Conservation (phyloP, 2,329 filamentous ascomycete genomes). For the Penicillium sp. region DNA sequence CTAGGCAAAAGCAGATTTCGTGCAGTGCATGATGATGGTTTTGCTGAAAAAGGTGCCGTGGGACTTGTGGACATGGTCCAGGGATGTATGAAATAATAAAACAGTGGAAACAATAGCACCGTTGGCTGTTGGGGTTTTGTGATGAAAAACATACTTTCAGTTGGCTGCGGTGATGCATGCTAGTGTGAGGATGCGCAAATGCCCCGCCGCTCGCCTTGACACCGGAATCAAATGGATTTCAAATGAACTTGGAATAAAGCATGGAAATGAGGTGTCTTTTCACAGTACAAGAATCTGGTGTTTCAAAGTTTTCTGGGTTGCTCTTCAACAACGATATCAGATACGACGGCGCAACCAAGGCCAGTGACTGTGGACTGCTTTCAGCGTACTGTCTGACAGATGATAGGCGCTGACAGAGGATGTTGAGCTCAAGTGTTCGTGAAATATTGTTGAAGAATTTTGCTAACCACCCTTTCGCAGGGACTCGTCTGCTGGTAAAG, state of each 20-base stretch:
- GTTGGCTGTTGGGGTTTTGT: no score
- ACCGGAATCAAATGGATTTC: neutral
- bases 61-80: neutral
- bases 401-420: no score
- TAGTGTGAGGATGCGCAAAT: neutral
- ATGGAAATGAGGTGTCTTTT: conserved; percentile 1
- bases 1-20: conserved; percentile 10
- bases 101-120: neutral
- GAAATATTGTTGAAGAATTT: no score
- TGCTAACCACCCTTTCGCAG: conserved; percentile 43
- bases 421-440: no score
- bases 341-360: no score
- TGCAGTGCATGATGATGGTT: conserved; percentile 3
- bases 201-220: neutral
- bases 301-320: conserved; percentile 8
- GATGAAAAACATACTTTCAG: no score
- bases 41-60: no score
- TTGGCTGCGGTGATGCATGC: neutral
- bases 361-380: no score
- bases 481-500: conserved; percentile 40
- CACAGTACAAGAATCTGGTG: neutral
- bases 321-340: no score
- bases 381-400: no score
- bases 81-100: neutral
- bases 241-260: conserved; percentile 3